Conservation (phyloP, 2,329 filamentous ascomycete species). For the Trichothecium sympodiale region DNA sequence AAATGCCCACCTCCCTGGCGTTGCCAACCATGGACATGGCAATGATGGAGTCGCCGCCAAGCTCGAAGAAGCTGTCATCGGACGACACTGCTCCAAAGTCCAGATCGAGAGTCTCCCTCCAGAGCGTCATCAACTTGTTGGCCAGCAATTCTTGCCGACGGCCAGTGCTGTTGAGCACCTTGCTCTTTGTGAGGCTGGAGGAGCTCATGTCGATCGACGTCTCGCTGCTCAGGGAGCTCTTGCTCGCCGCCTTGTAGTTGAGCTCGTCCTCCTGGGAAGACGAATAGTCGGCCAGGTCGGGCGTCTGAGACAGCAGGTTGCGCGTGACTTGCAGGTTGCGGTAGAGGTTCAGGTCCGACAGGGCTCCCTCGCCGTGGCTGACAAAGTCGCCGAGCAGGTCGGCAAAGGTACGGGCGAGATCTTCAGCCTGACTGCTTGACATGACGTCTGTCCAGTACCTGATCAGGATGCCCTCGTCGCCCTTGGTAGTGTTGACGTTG, state of each 20-base stretch:
- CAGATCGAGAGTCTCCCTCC: conserved; percentile 5
- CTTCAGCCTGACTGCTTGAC: conserved; percentile 8
- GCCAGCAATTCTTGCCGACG: conserved; percentile 4
- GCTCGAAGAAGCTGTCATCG: conserved; percentile 28
- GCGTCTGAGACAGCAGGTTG: neutral
- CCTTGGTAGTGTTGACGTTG: conserved; percentile 15
- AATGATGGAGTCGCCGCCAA: conserved; percentile 38
- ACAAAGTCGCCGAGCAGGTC: conserved; percentile 9
- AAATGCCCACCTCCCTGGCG: conserved; percentile 24
- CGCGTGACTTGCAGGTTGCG: neutral
- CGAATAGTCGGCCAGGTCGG: neutral
- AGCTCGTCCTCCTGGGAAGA: neutral
- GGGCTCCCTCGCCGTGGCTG: conserved; percentile 7
- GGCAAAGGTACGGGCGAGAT: conserved; percentile 9
- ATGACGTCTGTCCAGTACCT: conserved; percentile 12
- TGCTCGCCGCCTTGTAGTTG: conserved; percentile 1
- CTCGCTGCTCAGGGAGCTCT: conserved; percentile 1
- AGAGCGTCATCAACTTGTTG: conserved; percentile 6
- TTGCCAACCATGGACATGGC: conserved; percentile 38
- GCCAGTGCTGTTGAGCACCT: neutral
- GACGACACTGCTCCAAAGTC: conserved; percentile 4
- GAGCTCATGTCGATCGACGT: neutral
- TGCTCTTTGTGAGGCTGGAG: neutral
- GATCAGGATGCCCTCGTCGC: conserved; percentile 12
- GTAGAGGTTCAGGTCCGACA: conserved; percentile 9